phyloP scores from a whole-genome alignment of 2,329 filamentous ascomycete species.

The Triangularia setosa region DNA sequence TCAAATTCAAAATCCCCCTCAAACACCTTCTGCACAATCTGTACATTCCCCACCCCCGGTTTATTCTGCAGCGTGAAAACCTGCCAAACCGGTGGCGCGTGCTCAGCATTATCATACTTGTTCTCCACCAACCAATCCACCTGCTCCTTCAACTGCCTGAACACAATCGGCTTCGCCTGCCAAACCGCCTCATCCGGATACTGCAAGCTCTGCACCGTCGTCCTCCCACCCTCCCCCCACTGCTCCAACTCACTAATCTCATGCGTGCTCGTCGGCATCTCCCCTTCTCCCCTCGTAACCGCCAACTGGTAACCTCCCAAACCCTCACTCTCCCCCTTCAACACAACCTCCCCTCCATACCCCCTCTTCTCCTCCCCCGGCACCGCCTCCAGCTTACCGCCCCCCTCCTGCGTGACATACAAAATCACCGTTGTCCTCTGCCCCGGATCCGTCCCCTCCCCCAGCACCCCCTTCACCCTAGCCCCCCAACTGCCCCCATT shows the following conservation, averaged over 20 bases:
- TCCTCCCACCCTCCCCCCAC: slow-evolving; percentile 73
- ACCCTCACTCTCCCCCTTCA: slow-evolving; percentile 65
- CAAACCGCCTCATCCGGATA: slow-evolving; percentile 60
- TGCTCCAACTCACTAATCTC: slow-evolving; percentile 51
- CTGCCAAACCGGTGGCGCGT: slow-evolving; percentile 77
- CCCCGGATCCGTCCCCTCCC: slow-evolving; percentile 61
- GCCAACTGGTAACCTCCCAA: slow-evolving; percentile 78
- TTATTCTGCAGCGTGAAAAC: slow-evolving; percentile 73
- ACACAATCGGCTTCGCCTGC: slow-evolving; percentile 59
- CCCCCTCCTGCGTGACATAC: slow-evolving; percentile 78
- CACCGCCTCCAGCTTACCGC: slow-evolving; percentile 59
- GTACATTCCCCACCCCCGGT: slow-evolving; percentile 71
- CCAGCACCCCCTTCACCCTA: slow-evolving; percentile 75
- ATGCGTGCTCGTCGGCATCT: slow-evolving; percentile 62
- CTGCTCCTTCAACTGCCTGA: slow-evolving; percentile 49
- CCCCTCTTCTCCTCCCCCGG: slow-evolving; percentile 46
- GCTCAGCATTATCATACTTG: slow-evolving; percentile 45
- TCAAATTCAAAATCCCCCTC: slow-evolving; percentile 91
- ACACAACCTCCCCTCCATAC: slow-evolving; percentile 58
- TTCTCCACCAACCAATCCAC: slow-evolving; percentile 47
- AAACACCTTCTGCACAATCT: slow-evolving; percentile 88
- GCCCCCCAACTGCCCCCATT: slow-evolving; percentile 91
- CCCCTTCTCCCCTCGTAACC: slow-evolving; percentile 65
- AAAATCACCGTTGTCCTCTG: slow-evolving; percentile 77
- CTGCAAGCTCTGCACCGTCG: slow-evolving; percentile 68